Conservation (phyloP, 495 filamentous ascomycete species). For the Xylaria acuta region DNA sequence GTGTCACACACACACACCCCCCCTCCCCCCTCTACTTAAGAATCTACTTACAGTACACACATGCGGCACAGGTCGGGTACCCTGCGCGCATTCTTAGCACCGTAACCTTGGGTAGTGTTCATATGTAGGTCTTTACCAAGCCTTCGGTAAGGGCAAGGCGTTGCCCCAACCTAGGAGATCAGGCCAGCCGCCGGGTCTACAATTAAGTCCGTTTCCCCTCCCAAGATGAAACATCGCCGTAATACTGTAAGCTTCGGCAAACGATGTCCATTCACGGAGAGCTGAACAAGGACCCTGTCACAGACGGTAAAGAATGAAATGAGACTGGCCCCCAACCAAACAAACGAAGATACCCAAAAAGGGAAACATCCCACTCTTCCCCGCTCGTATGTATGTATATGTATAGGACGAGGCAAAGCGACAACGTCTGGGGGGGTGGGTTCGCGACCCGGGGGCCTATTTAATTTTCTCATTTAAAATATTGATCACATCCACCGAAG, state of each 20-base stretch:
- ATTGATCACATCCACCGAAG: neutral
- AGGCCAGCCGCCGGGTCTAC: neutral
- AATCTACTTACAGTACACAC: neutral
- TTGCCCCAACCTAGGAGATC: neutral
- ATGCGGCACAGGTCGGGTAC: too few species aligned
- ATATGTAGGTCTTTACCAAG: constrained; percentile 29
- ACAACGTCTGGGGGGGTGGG: neutral
- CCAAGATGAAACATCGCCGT: neutral
- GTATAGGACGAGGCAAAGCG: constrained; percentile 7
- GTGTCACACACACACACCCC: neutral
- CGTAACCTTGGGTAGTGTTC: constrained; percentile 19
- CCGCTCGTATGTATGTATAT: constrained; percentile 4
- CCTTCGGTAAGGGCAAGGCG: constrained; percentile 20
- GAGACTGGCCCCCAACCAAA: constrained; percentile 12
- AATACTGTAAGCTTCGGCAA: constrained; percentile 15
- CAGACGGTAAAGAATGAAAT: neutral
- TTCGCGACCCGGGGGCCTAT: neutral
- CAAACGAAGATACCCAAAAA: neutral
- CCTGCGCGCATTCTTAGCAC: constrained; percentile 11
- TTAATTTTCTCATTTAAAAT: neutral
- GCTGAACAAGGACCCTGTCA: neutral
- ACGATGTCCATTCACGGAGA: neutral
- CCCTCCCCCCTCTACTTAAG: neutral
- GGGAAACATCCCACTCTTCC: constrained; percentile 20
- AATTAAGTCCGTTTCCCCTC: neutral